Conservation (phyloP, 345 rosid genomes). For the Dovyalis caffra region DNA sequence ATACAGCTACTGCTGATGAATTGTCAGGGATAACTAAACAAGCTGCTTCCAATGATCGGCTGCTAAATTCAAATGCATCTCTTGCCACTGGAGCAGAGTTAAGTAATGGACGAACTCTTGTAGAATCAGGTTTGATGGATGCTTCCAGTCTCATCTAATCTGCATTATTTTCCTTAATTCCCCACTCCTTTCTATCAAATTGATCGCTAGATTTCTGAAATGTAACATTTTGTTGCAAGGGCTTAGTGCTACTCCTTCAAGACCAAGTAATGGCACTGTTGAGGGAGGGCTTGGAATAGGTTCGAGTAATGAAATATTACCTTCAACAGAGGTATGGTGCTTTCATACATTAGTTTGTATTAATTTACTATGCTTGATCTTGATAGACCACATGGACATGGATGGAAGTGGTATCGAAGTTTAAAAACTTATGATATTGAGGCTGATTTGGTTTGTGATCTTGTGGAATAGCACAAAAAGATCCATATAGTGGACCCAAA, state of each 20-base stretch:
- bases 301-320: conserved; percentile 49
- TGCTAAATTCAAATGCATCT: conserved; percentile 32
- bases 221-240: conserved; percentile 45
- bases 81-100: conserved; percentile 37
- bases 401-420: background rate
- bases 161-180: background rate
- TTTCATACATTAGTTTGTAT: background rate
- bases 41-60: conserved; percentile 36
- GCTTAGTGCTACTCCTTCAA: conserved; percentile 46
- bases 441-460: background rate
- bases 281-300: conserved; percentile 54
- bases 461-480: background rate
- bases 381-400: background rate
- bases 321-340: conserved; percentile 56
- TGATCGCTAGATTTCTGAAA: conserved; percentile 31
- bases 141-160: conserved; percentile 13
- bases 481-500: background rate
- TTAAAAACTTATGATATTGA: background rate
- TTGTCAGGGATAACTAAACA: conserved; percentile 40
- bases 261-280: conserved; percentile 43
- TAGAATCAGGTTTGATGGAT: conserved; percentile 49
- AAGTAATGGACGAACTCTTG: conserved; percentile 51
- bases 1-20: conserved; percentile 51
- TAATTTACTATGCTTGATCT: background rate
- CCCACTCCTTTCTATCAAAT: conserved; percentile 12